Evolutionary conservation across 106 monocot species (phyloP).

Genomic region (Phalaenopsis aphrodite): DNA sequence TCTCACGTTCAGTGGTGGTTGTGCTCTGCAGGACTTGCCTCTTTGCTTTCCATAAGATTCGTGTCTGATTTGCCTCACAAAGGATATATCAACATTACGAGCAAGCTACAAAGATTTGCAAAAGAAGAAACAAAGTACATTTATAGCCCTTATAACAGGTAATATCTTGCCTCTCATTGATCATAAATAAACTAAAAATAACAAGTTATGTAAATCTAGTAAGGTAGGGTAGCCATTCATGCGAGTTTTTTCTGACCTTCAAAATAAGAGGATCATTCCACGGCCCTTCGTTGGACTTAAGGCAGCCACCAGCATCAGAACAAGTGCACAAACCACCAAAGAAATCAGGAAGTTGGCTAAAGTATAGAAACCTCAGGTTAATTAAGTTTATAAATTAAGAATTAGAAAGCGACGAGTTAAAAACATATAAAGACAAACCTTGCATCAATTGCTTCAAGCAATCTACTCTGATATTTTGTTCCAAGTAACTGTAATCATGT

Average conservation of each 20-base stretch:
- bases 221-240: not conserved
- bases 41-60: slow-evolving; percentile 30
- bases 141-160: not conserved
- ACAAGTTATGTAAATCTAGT: not conserved
- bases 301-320: slow-evolving; percentile 44
- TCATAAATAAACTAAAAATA: not conserved
- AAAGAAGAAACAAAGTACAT: not conserved
- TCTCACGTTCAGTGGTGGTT: slow-evolving; percentile 38
- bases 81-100: slow-evolving; percentile 29
- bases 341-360: slow-evolving; percentile 86
- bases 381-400: not conserved
- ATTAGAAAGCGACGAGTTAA: not conserved
- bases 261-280: slow-evolving; percentile 61
- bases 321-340: slow-evolving; percentile 71
- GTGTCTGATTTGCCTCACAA: slow-evolving; percentile 33
- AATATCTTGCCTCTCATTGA: not conserved
- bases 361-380: slow-evolving; percentile 7
- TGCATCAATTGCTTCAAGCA: slow-evolving; percentile 79
- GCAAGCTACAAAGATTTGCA: slow-evolving; percentile 39
- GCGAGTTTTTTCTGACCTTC: slow-evolving; percentile 49
- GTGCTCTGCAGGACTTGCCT: slow-evolving; percentile 13
- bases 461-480: slow-evolving; percentile 71
- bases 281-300: slow-evolving; percentile 60
- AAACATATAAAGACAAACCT: slow-evolving; percentile 33
- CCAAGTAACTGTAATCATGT: slow-evolving; percentile 58